A percentile compares a stretch with the other conserved stretches of the same genome.
These are phyloP conservation scores for Annona cherimola DNA, from an alignment of 164 flowering plant genomes.

Conservation along the genomic window DNA sequence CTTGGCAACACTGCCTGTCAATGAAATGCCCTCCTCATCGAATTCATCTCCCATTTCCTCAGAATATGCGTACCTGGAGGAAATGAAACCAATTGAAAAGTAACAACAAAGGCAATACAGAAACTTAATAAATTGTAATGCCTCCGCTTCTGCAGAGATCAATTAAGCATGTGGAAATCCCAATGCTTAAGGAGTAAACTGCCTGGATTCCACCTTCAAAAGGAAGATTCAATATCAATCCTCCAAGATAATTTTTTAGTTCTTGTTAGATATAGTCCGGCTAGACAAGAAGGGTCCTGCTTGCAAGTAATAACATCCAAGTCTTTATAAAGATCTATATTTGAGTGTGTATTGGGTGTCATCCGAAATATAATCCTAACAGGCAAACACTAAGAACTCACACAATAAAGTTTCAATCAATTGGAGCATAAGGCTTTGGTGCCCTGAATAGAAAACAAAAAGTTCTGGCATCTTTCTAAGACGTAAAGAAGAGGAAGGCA, in stretches of 20 bases:
- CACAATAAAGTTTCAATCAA: neutral
- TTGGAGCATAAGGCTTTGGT: neutral
- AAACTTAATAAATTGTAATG: neutral
- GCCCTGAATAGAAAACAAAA: neutral
- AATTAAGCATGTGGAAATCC: neutral
- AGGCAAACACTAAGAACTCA: neutral
- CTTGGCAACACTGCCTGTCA: conserved; percentile 33
- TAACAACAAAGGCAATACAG: neutral
- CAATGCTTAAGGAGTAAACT: neutral
- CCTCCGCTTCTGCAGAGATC: neutral
- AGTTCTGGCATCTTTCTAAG: neutral
- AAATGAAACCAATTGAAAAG: neutral
- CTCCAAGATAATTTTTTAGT: too few species aligned
- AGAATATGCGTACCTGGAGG: conserved; percentile 49
- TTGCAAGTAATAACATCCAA: too few species aligned
- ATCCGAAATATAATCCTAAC: neutral
- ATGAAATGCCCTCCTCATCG: conserved; percentile 61
- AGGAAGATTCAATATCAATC: too few species aligned
- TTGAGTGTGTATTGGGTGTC: neutral
- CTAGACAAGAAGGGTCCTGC: too few species aligned
- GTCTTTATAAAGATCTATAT: neutral
- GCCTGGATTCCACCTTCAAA: neutral
- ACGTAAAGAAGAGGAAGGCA: neutral
- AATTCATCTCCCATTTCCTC: conserved; percentile 62
- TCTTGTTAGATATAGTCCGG: too few species aligned